A percentile compares a stretch with the other conserved stretches of the same genome.
phyloP scores from a whole-genome alignment of 2,329 filamentous ascomycete species.

The Aspergillus sp. region DNA sequence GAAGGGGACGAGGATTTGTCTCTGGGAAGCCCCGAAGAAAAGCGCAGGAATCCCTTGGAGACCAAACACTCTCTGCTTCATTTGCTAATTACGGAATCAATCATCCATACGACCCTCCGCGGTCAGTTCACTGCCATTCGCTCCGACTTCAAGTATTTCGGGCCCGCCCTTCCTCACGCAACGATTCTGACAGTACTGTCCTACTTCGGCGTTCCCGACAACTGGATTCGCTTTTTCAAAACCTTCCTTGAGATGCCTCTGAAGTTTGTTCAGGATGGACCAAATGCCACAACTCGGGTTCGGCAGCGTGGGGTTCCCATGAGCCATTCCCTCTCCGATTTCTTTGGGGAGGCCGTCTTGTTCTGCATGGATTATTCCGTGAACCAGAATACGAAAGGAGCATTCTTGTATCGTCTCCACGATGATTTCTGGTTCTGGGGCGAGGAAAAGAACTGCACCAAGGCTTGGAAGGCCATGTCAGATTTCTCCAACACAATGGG shows the following conservation, averaged over 20 bases:
- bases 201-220: slow-evolving; percentile 51
- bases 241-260: slow-evolving; percentile 53
- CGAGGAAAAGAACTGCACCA: slow-evolving; percentile 44
- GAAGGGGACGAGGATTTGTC: slow-evolving; percentile 17
- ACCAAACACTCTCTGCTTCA: slow-evolving; percentile 52
- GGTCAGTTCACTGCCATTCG: slow-evolving; percentile 47
- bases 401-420: slow-evolving; percentile 53
- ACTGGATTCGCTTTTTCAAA: slow-evolving; percentile 53
- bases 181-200: slow-evolving; percentile 51
- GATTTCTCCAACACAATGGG: slow-evolving; percentile 50
- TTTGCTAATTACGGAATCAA: slow-evolving; percentile 47
- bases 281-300: slow-evolving; percentile 34
- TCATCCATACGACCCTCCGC: slow-evolving; percentile 42
- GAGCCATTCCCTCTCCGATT: slow-evolving; percentile 51
- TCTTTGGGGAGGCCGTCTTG: slow-evolving; percentile 53
- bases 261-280: slow-evolving; percentile 48
- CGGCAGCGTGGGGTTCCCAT: slow-evolving; percentile 53
- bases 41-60: slow-evolving; percentile 36
- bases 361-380: slow-evolving; percentile 60
- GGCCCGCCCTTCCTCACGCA: slow-evolving; percentile 50
- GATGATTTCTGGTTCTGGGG: slow-evolving; percentile 64
- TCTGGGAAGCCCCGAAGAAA: slow-evolving; percentile 14
- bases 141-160: slow-evolving; percentile 53
- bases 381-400: slow-evolving; percentile 49
- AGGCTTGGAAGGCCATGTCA: slow-evolving; percentile 53